A percentile compares a stretch with the other conserved stretches of the same genome.
Conservation (phyloP, 257 asterid genomes). For the Capsicum rhomboideum region DNA sequence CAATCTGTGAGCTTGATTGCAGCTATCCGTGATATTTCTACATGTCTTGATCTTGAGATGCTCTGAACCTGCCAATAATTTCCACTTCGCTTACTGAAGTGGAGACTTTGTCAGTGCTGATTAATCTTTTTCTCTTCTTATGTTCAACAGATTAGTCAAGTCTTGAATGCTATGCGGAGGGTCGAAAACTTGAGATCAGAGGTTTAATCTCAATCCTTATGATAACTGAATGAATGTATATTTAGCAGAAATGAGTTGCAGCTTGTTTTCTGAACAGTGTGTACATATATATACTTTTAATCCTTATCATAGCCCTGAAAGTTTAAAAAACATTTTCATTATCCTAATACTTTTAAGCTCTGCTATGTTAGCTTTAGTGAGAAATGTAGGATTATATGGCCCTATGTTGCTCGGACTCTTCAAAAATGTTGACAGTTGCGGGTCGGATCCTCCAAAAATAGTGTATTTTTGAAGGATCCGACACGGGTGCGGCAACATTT, state of each 20-base stretch:
- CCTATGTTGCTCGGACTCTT: no score
- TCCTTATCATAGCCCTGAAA: not conserved
- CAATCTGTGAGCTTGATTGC: not conserved
- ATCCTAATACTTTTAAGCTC: not conserved
- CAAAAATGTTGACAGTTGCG: no score
- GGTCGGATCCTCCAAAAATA: no score
- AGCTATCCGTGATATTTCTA: not conserved
- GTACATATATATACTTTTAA: not conserved
- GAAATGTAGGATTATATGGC: not conserved
- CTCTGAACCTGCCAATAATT: not conserved
- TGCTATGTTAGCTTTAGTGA: not conserved
- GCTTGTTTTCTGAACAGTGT: not conserved
- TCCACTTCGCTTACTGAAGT: not conserved
- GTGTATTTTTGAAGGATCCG: no score
- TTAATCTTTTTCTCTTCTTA: not conserved
- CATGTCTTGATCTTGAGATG: not conserved
- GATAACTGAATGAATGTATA: not conserved
- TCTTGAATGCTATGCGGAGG: conserved; percentile 73
- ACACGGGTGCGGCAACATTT: no score
- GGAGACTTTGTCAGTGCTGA: not conserved
- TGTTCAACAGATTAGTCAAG: conserved; percentile 68
- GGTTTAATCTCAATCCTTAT: conserved; percentile 41
- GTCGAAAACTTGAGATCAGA: conserved; percentile 58
- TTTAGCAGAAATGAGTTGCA: not conserved
- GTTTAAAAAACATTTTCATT: not conserved